These are phyloP conservation scores for Evernia prunastri DNA, from an alignment of 495 filamentous ascomycete genomes.

Conservation along the genomic window DNA sequence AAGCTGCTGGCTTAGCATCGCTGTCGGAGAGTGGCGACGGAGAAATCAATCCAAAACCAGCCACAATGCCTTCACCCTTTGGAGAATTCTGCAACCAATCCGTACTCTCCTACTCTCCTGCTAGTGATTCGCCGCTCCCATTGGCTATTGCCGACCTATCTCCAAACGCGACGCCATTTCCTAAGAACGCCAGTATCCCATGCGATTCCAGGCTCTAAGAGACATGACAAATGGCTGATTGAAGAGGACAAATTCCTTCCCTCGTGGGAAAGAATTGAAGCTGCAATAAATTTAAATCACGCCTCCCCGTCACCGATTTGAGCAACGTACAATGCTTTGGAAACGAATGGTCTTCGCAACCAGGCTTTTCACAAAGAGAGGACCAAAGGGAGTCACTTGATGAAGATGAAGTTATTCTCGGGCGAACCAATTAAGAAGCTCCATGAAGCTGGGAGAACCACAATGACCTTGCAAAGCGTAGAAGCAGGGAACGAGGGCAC, in stretches of 20 bases:
- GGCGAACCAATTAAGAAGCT: no score
- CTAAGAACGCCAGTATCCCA: no score
- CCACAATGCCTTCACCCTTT: neutral
- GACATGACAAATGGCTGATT: no score
- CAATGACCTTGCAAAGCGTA: neutral
- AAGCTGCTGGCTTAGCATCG: no score
- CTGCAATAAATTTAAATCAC: no score
- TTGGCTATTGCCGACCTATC: neutral
- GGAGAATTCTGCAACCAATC: neutral
- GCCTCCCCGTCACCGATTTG: no score
- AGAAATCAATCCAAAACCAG: neutral
- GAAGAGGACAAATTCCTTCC: no score
- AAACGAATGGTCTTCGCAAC: neutral
- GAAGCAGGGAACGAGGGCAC: neutral
- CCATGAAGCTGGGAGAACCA: neutral
- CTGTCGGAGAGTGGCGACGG: neutral
- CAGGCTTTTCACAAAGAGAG: neutral
- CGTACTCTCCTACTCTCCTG: neutral
- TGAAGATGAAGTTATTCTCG: neutral
- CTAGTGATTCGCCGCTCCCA: neutral
- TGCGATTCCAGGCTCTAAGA: no score
- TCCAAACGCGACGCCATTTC: neutral
- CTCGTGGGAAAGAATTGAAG: no score
- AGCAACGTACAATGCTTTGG: neutral
- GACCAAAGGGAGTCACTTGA: neutral